Base-by-base conservation (phyloP, 2,329 filamentous ascomycete genomes). In the Hymenoscyphus scutula region DNA sequence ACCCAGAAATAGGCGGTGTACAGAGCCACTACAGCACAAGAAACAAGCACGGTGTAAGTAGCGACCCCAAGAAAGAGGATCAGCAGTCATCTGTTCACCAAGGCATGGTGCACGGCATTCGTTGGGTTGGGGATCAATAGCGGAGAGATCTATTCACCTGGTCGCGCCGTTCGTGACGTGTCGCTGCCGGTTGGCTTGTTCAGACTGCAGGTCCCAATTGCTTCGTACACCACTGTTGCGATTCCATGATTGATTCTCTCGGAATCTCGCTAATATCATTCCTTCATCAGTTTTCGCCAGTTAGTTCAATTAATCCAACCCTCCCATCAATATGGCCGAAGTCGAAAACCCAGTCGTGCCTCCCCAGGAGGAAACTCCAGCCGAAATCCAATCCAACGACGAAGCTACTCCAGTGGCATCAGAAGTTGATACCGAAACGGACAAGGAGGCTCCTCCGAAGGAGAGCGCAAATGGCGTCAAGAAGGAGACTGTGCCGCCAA, bases 401-500 rank as follows among this genome's bases (percentile, higher is more conserved):
- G 71, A 73, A 57, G 64, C 65, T 51, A 59, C 70, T 41, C 66
- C 59, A 41, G 55, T 67, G 62, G 65, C 64, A 58, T 70, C 71
- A 48, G 71, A 72, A 61, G 61, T 65, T 34, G 70, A 71, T 54
- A 66, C 67, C 27, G 71, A 72, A 60, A 69, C 64, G 27, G 71
- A 71, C 37, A 70, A 71, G 59, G 69, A 70, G n/a, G 58, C 58
- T 25, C 41, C 67, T 17, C 29, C 62, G 38, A 68, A 71, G 62
- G 69, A 68, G 34, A 58, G 67, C 48, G 58, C 63, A 32, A 72
- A 70, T 68, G 69, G 67, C 27, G 62, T 61, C 15, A 74, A 73
- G 67, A 74, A 74, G 63, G 73, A 75, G 62, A 70, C 67, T 67
- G 67, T 68, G 7, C 58, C 67, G 53, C 68, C 71, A 7, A 74